Percentiles rank a stretch among this genome's conserved stretches.
Conservation (phyloP, 1,284 basidiomycete species). For the Trametes polyzona region DNA sequence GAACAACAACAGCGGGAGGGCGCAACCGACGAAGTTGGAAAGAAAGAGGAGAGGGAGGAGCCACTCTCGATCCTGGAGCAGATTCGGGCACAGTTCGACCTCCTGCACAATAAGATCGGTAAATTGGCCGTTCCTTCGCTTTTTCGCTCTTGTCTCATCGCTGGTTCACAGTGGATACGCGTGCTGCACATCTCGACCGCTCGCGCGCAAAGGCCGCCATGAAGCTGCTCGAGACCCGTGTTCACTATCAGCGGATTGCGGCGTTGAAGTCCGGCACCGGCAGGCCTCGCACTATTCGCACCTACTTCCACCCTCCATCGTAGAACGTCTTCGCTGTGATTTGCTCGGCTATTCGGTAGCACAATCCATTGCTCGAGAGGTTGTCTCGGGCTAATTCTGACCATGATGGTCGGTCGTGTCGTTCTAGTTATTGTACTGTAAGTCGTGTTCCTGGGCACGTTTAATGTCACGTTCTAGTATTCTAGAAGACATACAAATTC, state of each 20-base stretch:
- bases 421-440: no score
- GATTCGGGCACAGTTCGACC: conserved; percentile 50
- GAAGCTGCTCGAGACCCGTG: conserved; percentile 63
- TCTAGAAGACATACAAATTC: no score
- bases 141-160: background rate
- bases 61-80: conserved; percentile 47
- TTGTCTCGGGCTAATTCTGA: no score
- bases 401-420: background rate
- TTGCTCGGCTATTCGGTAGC: no score
- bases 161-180: conserved; percentile 59
- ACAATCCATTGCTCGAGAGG: no score
- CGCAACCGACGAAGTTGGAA: background rate
- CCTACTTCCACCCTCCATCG: conserved; percentile 7
- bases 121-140: background rate
- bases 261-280: conserved; percentile 21
- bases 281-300: conserved; percentile 22
- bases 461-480: no score
- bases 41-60: conserved; percentile 35
- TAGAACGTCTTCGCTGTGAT: background rate
- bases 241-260: conserved; percentile 61
- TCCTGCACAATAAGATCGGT: conserved; percentile 68
- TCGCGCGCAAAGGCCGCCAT: conserved; percentile 68
- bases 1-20: background rate
- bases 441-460: no score
- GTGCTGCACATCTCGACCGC: conserved; percentile 72